phyloP scores from a whole-genome alignment of 2,329 filamentous ascomycete genomes.

The Penicillium crustosum region DNA sequence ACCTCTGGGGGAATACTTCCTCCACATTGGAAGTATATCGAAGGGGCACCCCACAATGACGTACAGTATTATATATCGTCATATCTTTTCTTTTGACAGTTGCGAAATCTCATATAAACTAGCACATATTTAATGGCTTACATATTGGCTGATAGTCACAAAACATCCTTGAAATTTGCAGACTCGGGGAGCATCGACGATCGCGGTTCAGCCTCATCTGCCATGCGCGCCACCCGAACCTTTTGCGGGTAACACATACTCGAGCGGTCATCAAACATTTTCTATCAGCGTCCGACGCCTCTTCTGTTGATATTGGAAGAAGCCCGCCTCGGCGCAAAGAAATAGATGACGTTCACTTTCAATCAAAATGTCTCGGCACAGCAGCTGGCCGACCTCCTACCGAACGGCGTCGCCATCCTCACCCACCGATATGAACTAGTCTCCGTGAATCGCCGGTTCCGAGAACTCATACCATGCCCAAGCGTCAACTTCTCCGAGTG shows the following conservation, averaged over 20 bases:
- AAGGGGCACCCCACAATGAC: constrained; percentile 9
- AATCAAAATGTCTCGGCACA: constrained; percentile 19
- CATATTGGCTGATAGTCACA: neutral
- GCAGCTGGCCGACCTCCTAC: constrained; percentile 30
- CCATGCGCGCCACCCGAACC: neutral
- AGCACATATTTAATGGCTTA: neutral
- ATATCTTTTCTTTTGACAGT: neutral
- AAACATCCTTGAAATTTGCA: neutral
- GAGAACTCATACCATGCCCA: constrained; percentile 13
- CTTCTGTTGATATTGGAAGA: neutral
- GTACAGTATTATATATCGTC: neutral
- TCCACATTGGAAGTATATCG: constrained; percentile 1
- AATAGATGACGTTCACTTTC: constrained; percentile 8
- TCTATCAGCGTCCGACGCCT: neutral
- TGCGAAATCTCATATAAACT: neutral
- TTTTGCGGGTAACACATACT: neutral
- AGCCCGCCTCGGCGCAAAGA: neutral
- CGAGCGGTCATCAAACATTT: neutral
- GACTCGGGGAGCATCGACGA: neutral
- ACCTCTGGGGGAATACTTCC: neutral
- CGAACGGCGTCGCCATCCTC: constrained; percentile 25
- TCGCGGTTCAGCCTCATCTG: neutral
- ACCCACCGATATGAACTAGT: constrained; percentile 19
- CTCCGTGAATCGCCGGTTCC: constrained; percentile 25
- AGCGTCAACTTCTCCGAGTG: constrained; percentile 10